Conservation (phyloP, 805 yeast species). For the Yarrowia sp. region DNA sequence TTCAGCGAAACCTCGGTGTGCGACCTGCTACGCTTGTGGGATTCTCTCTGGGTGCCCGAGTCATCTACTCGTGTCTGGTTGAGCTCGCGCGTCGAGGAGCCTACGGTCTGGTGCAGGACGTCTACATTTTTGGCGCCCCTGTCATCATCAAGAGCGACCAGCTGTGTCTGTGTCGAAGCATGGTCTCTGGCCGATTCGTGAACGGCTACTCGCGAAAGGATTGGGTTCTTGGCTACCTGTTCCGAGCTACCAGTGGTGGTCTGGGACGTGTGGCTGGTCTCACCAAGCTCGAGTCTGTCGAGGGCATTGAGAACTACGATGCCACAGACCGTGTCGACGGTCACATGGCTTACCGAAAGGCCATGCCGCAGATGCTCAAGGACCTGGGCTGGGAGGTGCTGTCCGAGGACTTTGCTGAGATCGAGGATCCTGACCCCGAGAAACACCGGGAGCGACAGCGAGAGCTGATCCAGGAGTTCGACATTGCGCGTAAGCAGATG, state of each 20-base stretch:
- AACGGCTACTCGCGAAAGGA: conserved; percentile 90
- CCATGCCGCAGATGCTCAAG: conserved; percentile 78
- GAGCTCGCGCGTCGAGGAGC: conserved; percentile 86
- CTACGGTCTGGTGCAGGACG: conserved; percentile 84
- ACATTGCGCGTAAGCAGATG: conserved; percentile 71
- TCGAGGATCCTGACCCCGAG: conserved; percentile 94
- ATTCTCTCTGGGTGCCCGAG: conserved; percentile 88
- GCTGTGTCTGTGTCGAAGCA: conserved; percentile 71
- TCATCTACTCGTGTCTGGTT: conserved; percentile 82
- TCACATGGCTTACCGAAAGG: conserved; percentile 95
- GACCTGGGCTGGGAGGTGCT: conserved; percentile 74
- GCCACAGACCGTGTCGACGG: conserved; percentile 87
- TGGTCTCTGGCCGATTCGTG: conserved; percentile 83
- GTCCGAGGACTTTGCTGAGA: conserved; percentile 89
- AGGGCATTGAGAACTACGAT: conserved; percentile 78
- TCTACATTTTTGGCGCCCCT: conserved; percentile 84
- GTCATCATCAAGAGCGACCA: conserved; percentile 76
- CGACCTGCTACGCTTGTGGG: conserved; percentile 92
- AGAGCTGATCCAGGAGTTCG: conserved; percentile 78
- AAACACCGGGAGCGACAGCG: conserved; percentile 73
- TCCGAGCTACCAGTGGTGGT: conserved; percentile 95
- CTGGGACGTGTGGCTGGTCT: conserved; percentile 87
- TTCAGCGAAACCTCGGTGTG: conserved; percentile 83
- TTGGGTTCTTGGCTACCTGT: conserved; percentile 93
- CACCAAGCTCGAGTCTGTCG: conserved; percentile 58